A percentile compares a stretch with the other conserved stretches of the same genome.
These are phyloP conservation scores for Ceriops zippeliana DNA, from an alignment of 345 rosid genomes.

Conservation along the genomic window DNA sequence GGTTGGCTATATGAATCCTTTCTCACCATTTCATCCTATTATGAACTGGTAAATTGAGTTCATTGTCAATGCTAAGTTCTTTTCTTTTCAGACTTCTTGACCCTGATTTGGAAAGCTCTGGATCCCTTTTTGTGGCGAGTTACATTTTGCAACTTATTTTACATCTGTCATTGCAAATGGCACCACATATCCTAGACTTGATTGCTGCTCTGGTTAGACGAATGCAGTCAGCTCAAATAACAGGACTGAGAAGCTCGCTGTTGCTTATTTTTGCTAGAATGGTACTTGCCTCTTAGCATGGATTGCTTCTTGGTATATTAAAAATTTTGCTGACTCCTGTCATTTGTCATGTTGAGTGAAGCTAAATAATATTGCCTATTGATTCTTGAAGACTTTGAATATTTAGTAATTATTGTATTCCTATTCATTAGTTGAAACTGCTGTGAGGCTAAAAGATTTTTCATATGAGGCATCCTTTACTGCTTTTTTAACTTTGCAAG, in stretches of 20 bases:
- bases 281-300: constrained; percentile 41
- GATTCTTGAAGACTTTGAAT: neutral
- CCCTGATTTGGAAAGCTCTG: constrained; percentile 85
- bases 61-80: constrained; percentile 11
- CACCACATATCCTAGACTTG: constrained; percentile 64
- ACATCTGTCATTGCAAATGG: constrained; percentile 89
- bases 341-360: neutral
- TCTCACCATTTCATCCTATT: too few relatives aligned
- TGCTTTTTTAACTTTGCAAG: too few relatives aligned
- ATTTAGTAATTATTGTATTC: neutral
- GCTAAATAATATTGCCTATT: neutral
- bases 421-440: neutral
- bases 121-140: constrained; percentile 87
- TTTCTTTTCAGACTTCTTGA: constrained; percentile 70
- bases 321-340: neutral
- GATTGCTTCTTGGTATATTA: neutral
- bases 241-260: constrained; percentile 72
- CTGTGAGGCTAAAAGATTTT: neutral
- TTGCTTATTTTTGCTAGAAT: constrained; percentile 84
- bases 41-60: neutral
- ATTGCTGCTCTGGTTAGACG: constrained; percentile 84
- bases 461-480: too few relatives aligned
- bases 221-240: constrained; percentile 77
- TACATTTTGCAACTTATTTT: constrained; percentile 87
- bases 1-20: too few relatives aligned